These are phyloP conservation scores for Malbranchea cinnamomea DNA, from an alignment of 2,329 filamentous ascomycete genomes.

Conservation along the genomic window DNA sequence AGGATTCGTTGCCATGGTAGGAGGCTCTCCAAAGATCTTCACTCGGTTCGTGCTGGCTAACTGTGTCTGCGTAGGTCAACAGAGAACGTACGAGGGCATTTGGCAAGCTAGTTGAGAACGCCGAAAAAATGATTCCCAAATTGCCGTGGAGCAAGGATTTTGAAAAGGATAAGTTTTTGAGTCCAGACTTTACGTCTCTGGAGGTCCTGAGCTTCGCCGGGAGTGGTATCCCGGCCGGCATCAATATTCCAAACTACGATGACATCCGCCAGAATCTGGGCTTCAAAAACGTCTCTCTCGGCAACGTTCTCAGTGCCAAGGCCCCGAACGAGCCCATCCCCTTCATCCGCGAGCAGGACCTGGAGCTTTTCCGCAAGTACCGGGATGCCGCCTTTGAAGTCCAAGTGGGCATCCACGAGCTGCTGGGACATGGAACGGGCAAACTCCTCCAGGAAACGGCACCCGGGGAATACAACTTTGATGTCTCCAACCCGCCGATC, in stretches of 20 bases:
- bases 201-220: constrained; percentile 75
- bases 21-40: constrained; percentile 9
- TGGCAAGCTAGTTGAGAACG: constrained; percentile 65
- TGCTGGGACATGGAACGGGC: constrained; percentile 78
- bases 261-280: constrained; percentile 46
- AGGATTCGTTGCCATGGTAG: constrained; percentile 55
- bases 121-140: constrained; percentile 70
- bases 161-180: constrained; percentile 91
- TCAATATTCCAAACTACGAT: constrained; percentile 44
- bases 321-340: constrained; percentile 84
- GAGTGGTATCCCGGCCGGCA: constrained; percentile 46
- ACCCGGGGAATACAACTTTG: constrained; percentile 75
- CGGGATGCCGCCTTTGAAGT: constrained; percentile 85
- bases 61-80: constrained; percentile 50
- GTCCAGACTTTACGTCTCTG: constrained; percentile 87
- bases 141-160: constrained; percentile 80
- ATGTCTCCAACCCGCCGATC: constrained; percentile 62
- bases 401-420: constrained; percentile 86
- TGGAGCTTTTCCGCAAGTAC: constrained; percentile 65
- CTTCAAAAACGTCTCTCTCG: constrained; percentile 65
- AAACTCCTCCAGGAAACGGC: constrained; percentile 85
- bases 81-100: constrained; percentile 81
- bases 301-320: constrained; percentile 84
- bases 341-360: constrained; percentile 67
- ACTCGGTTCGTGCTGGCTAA: constrained; percentile 16